Conservation (phyloP, 1,284 basidiomycete species). For the Sanghuangporus sanghuang region DNA sequence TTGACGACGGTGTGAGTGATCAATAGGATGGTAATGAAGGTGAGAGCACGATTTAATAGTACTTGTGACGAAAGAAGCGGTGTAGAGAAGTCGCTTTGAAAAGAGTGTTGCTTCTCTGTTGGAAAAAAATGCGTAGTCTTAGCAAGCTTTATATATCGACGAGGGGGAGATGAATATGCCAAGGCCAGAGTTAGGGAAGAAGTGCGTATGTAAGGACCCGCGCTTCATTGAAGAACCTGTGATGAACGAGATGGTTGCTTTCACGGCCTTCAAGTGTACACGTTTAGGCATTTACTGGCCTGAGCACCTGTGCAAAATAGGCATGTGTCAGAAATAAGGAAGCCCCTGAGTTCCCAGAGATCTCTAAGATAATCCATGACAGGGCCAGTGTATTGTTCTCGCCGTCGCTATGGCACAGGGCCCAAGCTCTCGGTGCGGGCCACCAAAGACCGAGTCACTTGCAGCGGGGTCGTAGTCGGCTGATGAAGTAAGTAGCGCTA, state of each 20-base stretch:
- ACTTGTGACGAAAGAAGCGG: not conserved
- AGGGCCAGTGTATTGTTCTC: constrained; percentile 1
- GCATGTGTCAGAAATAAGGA: not conserved
- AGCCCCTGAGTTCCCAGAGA: not conserved
- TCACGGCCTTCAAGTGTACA: not conserved
- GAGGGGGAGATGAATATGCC: not conserved
- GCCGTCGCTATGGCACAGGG: not conserved
- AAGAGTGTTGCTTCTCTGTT: not conserved
- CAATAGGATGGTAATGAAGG: not conserved
- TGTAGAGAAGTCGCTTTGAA: not conserved
- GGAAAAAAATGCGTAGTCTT: not conserved
- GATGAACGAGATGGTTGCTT: not conserved
- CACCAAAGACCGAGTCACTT: not conserved
- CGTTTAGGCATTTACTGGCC: not conserved
- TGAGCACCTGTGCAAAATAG: not conserved
- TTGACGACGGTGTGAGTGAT: not conserved
- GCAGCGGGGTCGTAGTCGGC: not conserved
- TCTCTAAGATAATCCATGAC: constrained; percentile 1
- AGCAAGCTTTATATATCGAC: not conserved
- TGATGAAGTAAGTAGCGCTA: not conserved
- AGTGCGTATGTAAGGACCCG: not conserved
- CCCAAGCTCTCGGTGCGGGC: not conserved
- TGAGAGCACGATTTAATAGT: too few species aligned
- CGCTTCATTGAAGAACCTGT: constrained; percentile 1
- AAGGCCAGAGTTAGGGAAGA: not conserved